Evolutionary conservation across 305 asterid genomes (phyloP).

Genomic region (Rubia occidens): DNA sequence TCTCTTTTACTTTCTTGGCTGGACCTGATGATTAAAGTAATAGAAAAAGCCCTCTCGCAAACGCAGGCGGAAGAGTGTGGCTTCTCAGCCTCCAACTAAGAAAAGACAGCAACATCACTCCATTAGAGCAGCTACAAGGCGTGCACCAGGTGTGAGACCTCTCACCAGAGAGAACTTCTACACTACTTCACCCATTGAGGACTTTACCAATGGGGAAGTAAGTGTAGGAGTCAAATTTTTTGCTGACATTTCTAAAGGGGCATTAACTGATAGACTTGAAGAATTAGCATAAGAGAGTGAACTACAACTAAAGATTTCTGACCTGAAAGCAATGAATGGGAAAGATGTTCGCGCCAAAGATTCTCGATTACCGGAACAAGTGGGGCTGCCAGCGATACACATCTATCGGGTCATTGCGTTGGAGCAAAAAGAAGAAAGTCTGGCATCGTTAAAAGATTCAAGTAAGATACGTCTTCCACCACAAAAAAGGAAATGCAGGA

Average conservation of each 20-base stretch:
- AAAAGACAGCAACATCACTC: conserved; percentile 34
- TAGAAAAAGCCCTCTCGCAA: conserved; percentile 29
- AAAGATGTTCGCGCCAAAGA: conserved; percentile 16
- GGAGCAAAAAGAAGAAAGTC: conserved; percentile 82
- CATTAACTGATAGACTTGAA: conserved; percentile 19
- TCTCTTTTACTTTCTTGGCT: conserved; percentile 9
- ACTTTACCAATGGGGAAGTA: conserved; percentile 23
- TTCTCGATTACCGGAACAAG: conserved; percentile 15
- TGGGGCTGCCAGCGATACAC: background rate
- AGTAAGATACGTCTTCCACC: conserved; percentile 35
- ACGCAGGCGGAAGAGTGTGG: conserved; percentile 30
- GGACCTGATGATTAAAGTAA: conserved; percentile 20
- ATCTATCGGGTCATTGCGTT: conserved; percentile 44
- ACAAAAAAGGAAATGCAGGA: conserved; percentile 23
- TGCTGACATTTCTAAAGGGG: conserved; percentile 17
- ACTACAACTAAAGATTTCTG: conserved; percentile 47
- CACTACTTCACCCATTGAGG: conserved; percentile 29
- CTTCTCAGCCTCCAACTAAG: conserved; percentile 27
- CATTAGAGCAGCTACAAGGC: conserved; percentile 47
- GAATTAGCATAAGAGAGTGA: conserved; percentile 35
- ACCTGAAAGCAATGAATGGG: conserved; percentile 27
- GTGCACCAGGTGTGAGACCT: conserved; percentile 41
- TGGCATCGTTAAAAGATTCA: conserved; percentile 73
- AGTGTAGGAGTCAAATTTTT: conserved; percentile 23
- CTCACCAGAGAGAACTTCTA: conserved; percentile 34